Evolutionary conservation across 345 rosid genomes (phyloP), one percentile per base, ranked within the genome.

Genomic region (Melaleuca alternifolia): DNA sequence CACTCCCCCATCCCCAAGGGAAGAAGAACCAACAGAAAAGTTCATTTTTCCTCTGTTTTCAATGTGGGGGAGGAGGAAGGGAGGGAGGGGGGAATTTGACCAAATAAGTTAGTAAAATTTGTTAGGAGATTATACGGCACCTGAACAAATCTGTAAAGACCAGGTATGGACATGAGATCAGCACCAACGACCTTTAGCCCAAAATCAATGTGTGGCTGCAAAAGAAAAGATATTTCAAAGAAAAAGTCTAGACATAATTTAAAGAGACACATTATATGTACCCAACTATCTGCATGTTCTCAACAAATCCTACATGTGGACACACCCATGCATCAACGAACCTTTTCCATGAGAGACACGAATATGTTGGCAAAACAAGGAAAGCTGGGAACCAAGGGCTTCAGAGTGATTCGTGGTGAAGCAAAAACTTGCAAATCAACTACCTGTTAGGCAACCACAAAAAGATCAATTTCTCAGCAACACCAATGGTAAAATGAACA

Each of bases 161-260:
- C 99, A 85, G 99, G 99, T 87, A 97, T 97, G 59, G 99, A 93
- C 99, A 97, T 97, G 86, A 97, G 95, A 93, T 97, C 99, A 85
- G 97, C 99, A 82, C 99, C 99, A 50, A 95, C 77, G 85, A 97
- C 95, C 92, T 94, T 97, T 30, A 97, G 92, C 33, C 99, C 99
- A 91, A 96, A 97, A 91, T 97, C 99, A 87, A 97, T 94, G 86
- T 97, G 96, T 54, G 99, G 99, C 99, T 97, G 95, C 91, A 91
- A 62, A 85, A 84, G 18, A 86, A 85, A 86, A 76, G 12, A 84
- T 21, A 71, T 18, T 71, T 71, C 79, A 71, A 24, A 33, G 79
- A 62, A 13, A 77, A 24, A 37, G 81, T 71, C 30, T 6, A 75
- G 24, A 71, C 82, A 87, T 24, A 53, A 50, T 30, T 82, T 51